Conservation (phyloP, 2,329 filamentous ascomycete species). For the Septoria petroselini region DNA sequence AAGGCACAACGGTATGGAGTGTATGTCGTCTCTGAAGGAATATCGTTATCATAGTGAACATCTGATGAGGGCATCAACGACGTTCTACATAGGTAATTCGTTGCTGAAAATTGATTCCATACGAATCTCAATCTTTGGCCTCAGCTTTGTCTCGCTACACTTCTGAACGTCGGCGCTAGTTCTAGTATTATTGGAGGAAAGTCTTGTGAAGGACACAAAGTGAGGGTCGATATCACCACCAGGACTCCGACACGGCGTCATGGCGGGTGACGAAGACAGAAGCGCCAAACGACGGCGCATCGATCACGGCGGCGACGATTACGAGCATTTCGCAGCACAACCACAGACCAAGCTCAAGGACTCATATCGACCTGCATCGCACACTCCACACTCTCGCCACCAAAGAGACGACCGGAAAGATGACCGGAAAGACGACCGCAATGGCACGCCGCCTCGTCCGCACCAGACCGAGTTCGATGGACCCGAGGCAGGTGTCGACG, state of each 20-base stretch:
- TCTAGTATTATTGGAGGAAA: too few species aligned
- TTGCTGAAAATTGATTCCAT: too few species aligned
- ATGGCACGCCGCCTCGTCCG: constrained; percentile 39
- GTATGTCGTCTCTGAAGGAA: too few species aligned
- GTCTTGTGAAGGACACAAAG: too few species aligned
- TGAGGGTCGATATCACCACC: constrained; percentile 11
- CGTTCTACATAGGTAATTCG: too few species aligned
- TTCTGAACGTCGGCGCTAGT: too few species aligned
- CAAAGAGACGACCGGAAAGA: too few species aligned
- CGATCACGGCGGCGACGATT: constrained; percentile 51
- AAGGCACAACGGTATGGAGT: too few species aligned
- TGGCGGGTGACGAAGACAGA: constrained; percentile 23
- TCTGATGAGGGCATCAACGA: too few species aligned
- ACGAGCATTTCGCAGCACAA: constrained; percentile 44
- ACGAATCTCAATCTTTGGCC: too few species aligned
- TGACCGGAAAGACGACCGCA: constrained; percentile 30
- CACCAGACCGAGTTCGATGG: constrained; percentile 58
- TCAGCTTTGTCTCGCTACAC: too few species aligned
- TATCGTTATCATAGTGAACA: too few species aligned
- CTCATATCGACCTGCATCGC: constrained; percentile 32
- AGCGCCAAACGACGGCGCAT: constrained; percentile 25
- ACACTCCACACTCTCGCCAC: constrained; percentile 1
- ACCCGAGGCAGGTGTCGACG: constrained; percentile 57
- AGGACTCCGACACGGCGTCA: constrained; percentile 16
- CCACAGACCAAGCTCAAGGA: constrained; percentile 34